A percentile compares a stretch with the other conserved stretches of the same genome.
Evolutionary conservation across 257 asterid species (phyloP).

Genomic region (Solanum chaucha): DNA sequence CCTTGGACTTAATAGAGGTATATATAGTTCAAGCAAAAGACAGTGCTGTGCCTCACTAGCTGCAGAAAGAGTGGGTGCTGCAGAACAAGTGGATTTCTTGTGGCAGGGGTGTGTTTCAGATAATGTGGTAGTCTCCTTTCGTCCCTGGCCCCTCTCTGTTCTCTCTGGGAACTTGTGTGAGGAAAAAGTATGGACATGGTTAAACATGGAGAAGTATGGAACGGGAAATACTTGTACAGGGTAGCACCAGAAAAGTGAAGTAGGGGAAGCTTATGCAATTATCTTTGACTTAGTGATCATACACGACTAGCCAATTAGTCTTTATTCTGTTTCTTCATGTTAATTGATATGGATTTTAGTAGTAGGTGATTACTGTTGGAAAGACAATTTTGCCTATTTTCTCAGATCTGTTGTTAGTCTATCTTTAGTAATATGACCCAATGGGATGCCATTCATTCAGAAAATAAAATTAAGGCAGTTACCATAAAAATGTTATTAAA

Average conservation of each 20-base stretch:
- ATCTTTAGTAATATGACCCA: neutral
- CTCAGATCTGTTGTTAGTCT: neutral
- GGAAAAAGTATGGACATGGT: neutral
- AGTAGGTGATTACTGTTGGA: neutral
- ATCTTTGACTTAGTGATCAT: neutral
- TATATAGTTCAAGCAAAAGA: neutral
- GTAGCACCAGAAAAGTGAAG: neutral
- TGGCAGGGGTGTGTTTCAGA: neutral
- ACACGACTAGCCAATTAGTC: neutral
- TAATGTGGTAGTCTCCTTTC: neutral
- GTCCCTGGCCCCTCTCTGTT: neutral
- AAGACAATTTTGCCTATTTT: neutral
- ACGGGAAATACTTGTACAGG: neutral
- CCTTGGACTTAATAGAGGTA: neutral
- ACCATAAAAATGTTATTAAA: neutral
- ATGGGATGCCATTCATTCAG: neutral
- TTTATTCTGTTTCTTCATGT: neutral
- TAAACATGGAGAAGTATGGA: neutral
- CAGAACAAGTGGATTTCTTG: neutral
- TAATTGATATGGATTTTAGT: neutral
- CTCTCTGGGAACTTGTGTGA: neutral
- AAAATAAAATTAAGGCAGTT: neutral
- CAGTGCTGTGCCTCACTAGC: neutral
- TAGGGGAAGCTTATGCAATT: neutral
- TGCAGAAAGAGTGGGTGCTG: neutral